Conservation (phyloP, 2,329 filamentous ascomycete species). For the Claviceps quebecensis region DNA sequence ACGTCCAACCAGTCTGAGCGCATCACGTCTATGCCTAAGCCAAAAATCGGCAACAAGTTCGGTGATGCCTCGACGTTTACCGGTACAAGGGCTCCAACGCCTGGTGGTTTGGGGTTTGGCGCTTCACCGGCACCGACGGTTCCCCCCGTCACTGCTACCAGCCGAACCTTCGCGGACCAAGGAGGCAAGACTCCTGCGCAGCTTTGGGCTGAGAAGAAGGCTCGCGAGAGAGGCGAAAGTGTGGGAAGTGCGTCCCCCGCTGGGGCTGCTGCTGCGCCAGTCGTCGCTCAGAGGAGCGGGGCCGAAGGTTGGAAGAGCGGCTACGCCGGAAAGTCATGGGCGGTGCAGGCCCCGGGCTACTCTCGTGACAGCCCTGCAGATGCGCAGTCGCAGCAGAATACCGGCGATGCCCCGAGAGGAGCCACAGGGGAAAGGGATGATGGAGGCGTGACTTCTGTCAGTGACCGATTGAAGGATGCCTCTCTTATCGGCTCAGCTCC, state of each 20-base stretch:
- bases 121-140: conserved; percentile 40
- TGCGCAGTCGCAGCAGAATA: conserved; percentile 41
- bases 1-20: conserved; percentile 48
- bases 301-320: conserved; percentile 75
- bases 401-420: conserved; percentile 37
- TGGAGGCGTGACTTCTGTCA: conserved; percentile 55
- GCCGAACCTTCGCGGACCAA: conserved; percentile 85
- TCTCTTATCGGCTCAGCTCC: conserved; percentile 48
- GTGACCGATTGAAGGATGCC: conserved; percentile 71
- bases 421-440: conserved; percentile 37
- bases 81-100: conserved; percentile 80
- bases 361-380: conserved; percentile 44
- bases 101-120: conserved; percentile 52
- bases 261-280: conserved; percentile 34
- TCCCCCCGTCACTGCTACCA: conserved; percentile 60
- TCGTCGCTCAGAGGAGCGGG: conserved; percentile 58
- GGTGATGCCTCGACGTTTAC: conserved; percentile 57
- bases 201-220: conserved; percentile 96
- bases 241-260: conserved; percentile 28
- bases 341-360: conserved; percentile 54
- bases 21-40: conserved; percentile 79
- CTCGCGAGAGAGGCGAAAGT: conserved; percentile 50
- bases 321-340: conserved; percentile 84
- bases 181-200: conserved; percentile 95
- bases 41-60: conserved; percentile 87